These are phyloP conservation scores for Backusella australiensis DNA, from an alignment of 192 early-diverging fungal genomes.

Conservation along the genomic window DNA sequence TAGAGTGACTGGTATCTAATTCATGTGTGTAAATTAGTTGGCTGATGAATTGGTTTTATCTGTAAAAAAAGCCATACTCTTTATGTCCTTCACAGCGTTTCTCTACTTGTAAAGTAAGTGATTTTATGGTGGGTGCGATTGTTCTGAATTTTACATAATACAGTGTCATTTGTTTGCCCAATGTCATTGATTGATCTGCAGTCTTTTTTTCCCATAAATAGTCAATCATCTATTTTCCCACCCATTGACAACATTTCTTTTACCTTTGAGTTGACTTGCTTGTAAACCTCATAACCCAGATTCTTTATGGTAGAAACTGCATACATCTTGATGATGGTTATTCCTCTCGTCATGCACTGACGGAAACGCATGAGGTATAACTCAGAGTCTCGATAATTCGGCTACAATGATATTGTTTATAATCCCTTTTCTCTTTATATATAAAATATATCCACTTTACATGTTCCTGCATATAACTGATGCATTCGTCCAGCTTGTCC, in stretches of 20 bases:
- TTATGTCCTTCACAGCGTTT: slow-evolving; percentile 59
- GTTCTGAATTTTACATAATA: slow-evolving; percentile 84
- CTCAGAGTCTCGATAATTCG: slow-evolving; percentile 82
- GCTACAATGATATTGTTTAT: slow-evolving; percentile 30
- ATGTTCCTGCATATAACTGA: slow-evolving; percentile 73
- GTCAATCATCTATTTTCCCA: background rate
- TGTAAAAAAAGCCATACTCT: slow-evolving; percentile 51
- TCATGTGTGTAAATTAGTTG: background rate
- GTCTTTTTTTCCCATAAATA: slow-evolving; percentile 26
- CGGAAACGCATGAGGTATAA: slow-evolving; percentile 91
- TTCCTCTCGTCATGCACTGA: slow-evolving; percentile 91
- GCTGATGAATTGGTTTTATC: background rate
- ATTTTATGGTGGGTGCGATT: slow-evolving; percentile 57
- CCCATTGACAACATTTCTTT: background rate
- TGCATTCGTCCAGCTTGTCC: slow-evolving; percentile 70
- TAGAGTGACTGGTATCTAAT: slow-evolving; percentile 67
- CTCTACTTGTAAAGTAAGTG: slow-evolving; percentile 77
- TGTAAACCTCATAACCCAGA: slow-evolving; percentile 60
- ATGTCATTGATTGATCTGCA: slow-evolving; percentile 23
- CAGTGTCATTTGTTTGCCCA: slow-evolving; percentile 35
- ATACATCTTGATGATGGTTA: slow-evolving; percentile 92
- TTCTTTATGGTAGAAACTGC: slow-evolving; percentile 69
- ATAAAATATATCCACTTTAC: slow-evolving; percentile 38
- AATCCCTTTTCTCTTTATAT: background rate
- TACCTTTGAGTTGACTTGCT: slow-evolving; percentile 48